Evolutionary conservation across 495 filamentous ascomycete genomes (phyloP).

Genomic region (Hypomontagnella submonticulosa): DNA sequence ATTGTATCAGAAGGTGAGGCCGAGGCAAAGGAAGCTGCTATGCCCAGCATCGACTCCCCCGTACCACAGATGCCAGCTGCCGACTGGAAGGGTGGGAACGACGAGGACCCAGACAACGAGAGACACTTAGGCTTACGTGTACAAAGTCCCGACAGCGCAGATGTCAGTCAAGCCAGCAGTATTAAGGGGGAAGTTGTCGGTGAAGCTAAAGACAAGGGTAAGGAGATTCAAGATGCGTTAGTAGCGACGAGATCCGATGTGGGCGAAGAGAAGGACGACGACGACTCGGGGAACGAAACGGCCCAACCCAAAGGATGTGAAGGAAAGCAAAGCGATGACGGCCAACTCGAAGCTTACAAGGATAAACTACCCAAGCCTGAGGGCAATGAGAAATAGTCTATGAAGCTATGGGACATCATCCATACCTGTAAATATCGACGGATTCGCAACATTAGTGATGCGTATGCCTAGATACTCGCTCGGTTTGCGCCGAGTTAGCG

Average conservation of each 20-base stretch:
- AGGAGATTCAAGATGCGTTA: conserved; percentile 25
- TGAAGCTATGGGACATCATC: neutral
- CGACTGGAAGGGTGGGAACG: conserved; percentile 72
- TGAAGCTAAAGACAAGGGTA: conserved; percentile 23
- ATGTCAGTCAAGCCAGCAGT: conserved; percentile 72
- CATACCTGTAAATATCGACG: conserved; percentile 5
- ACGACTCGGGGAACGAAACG: neutral
- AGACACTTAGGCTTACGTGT: conserved; percentile 74
- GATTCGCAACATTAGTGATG: neutral
- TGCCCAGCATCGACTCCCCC: conserved; percentile 70
- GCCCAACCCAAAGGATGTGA: neutral
- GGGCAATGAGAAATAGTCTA: conserved; percentile 23
- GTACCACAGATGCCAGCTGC: conserved; percentile 74
- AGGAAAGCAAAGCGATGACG: conserved; percentile 11
- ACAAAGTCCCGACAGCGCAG: conserved; percentile 67
- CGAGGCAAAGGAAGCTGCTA: conserved; percentile 52
- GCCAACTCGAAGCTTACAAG: conserved; percentile 36
- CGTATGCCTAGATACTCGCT: no score
- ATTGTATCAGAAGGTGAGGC: conserved; percentile 37
- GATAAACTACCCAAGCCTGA: conserved; percentile 43
- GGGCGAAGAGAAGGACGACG: conserved; percentile 4
- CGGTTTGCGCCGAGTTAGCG: no score
- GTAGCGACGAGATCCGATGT: conserved; percentile 7
- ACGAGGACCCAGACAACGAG: conserved; percentile 56
- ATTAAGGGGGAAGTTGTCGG: conserved; percentile 46